These are phyloP conservation scores for Penicillium odoratum DNA, from an alignment of 495 filamentous ascomycete genomes.

Conservation along the genomic window DNA sequence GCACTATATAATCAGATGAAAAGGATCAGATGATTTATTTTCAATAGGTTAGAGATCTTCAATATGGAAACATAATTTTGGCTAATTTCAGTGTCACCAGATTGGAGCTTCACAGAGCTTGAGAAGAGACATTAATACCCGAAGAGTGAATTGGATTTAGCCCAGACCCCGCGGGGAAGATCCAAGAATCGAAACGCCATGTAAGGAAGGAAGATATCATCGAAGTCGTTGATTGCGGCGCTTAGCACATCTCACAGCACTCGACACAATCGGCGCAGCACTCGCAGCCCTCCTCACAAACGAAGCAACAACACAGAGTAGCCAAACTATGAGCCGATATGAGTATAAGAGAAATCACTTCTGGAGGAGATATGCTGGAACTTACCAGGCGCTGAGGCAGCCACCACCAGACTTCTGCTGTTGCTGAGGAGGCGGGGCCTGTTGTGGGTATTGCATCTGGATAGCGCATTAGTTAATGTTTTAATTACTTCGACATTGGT, in stretches of 20 bases:
- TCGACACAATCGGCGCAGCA: constrained; percentile 73
- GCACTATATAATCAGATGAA: background rate
- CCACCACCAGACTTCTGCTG: constrained; percentile 27
- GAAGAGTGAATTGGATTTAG: constrained; percentile 13
- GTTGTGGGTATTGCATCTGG: constrained; percentile 28
- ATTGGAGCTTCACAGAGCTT: background rate
- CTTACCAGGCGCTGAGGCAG: constrained; percentile 63
- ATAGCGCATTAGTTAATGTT: background rate
- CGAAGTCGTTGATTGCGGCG: constrained; percentile 13
- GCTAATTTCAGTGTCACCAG: background rate
- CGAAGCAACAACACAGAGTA: constrained; percentile 73
- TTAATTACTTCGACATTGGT: no score
- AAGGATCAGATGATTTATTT: background rate
- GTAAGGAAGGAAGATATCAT: constrained; percentile 23
- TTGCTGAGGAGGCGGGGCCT: constrained; percentile 1
- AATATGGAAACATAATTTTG: background rate
- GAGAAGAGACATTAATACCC: background rate
- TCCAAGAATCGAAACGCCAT: constrained; percentile 21
- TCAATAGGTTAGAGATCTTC: background rate
- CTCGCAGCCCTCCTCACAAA: constrained; percentile 76
- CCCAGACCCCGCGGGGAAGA: constrained; percentile 8
- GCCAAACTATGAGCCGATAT: constrained; percentile 50
- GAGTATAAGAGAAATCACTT: constrained; percentile 13
- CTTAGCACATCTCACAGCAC: constrained; percentile 59
- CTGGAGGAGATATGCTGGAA: background rate